These are phyloP conservation scores for Puccinia horiana DNA, from an alignment of 1,284 basidiomycete species.

Conservation along the genomic window DNA sequence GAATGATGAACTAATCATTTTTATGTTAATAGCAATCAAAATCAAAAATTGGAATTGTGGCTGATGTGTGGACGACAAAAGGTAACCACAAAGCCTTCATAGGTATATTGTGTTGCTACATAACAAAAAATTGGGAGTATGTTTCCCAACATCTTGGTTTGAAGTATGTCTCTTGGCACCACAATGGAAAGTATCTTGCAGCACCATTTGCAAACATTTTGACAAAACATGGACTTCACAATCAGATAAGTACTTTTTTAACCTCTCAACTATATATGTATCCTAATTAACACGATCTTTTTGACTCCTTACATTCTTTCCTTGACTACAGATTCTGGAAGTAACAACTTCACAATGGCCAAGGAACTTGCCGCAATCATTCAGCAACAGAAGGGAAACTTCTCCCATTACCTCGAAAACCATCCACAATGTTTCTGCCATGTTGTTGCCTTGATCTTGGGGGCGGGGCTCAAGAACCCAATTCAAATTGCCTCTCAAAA, in stretches of 20 bases:
- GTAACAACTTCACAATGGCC: constrained; percentile 8
- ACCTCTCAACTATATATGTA: background rate
- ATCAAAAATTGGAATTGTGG: too few species aligned
- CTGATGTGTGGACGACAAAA: too few species aligned
- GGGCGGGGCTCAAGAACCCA: background rate
- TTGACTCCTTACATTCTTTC: background rate
- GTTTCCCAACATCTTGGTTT: background rate
- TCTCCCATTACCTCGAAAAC: background rate
- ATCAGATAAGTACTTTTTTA: constrained; percentile 9
- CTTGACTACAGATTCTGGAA: background rate
- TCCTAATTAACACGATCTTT: background rate
- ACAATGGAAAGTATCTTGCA: constrained; percentile 15
- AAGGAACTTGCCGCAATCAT: background rate
- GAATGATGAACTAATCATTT: background rate
- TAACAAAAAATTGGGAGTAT: background rate
- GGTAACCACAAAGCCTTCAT: background rate
- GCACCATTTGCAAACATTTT: background rate
- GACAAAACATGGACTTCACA: background rate
- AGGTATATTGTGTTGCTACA: background rate
- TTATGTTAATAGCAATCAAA: too few species aligned
- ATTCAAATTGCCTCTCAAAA: background rate
- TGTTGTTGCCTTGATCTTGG: background rate
- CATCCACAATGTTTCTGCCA: background rate
- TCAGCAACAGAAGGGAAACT: background rate
- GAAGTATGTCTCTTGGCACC: constrained; percentile 21